Base-by-base conservation (phyloP, 345 rosid genomes). In the Camelina laxa region DNA sequence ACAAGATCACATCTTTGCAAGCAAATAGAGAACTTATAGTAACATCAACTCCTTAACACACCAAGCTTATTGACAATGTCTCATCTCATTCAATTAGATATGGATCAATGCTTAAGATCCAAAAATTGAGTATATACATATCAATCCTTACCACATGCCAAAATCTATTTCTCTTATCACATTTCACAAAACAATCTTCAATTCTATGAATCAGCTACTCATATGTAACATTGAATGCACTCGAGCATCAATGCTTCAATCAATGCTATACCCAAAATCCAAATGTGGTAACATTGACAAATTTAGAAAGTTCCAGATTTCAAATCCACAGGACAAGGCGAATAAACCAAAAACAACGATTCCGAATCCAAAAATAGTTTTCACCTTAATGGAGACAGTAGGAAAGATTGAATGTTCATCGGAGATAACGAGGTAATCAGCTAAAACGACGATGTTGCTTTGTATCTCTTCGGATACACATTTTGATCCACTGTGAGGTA, bases 391-490 rank as follows among this genome's bases (percentile, higher is more conserved):
- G 45, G 95, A 83, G 60, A 91, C 82, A 80, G 89, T 57, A 65
- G 97, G 87, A 57, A 62, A 16, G 50, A 60, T 56, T 16, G 84
- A 36, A 62, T 84, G 87, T 15, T 85, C 86, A 9, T 87, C 84
- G 30, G 93, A 75, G 69, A 94, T 85, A 65, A 88, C 95, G 27
- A 90, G 77, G 71, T 90, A 94, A 57, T 91, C 97, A 19, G 86
- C 88, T 78, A 92, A 79, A 58, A 91, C 98, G 73, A 94, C 88
- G 76, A 91, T 85, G 79, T 90, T 86, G 80, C 73, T 85, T 72
- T 86, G 95, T 67, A 94, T 84, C 69, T 88, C 95, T 84, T 94
- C 98, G 12, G 95, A 94, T n/a, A 94, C 93, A 84, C 97, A 94
- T 75, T 91, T 94, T 33, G 92, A 86, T 24, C 91, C 92, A 3